Evolutionary conservation across 75 land plant species (phyloP).

Genomic region (Gnetum montanum): DNA sequence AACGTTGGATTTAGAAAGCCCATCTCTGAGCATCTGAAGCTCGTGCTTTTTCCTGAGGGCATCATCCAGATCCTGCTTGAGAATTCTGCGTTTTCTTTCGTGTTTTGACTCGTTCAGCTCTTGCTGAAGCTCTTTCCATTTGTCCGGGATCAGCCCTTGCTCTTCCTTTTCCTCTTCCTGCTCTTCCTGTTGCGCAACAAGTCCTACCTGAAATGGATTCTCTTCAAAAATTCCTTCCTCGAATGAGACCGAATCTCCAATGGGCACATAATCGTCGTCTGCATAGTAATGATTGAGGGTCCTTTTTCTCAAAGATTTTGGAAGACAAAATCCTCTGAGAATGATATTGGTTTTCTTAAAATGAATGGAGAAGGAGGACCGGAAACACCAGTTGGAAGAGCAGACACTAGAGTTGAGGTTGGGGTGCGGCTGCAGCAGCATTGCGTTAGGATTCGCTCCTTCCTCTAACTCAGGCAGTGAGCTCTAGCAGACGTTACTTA

Average conservation of each 20-base stretch:
- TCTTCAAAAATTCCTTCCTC: slow-evolving; percentile 55
- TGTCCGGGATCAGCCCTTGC: slow-evolving; percentile 44
- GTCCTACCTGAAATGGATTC: background rate
- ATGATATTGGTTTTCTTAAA: too few relatives aligned
- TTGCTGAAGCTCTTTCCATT: slow-evolving; percentile 31
- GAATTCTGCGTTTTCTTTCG: slow-evolving; percentile 39
- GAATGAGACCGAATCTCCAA: slow-evolving; percentile 57
- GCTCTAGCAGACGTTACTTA: too few relatives aligned
- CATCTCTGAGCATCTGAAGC: background rate
- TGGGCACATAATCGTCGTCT: too few relatives aligned
- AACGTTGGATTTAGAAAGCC: background rate
- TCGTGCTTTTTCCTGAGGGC: slow-evolving; percentile 22
- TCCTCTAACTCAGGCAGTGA: too few relatives aligned
- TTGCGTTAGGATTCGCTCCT: too few relatives aligned
- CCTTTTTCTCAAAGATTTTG: too few relatives aligned
- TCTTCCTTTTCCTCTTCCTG: slow-evolving; percentile 3
- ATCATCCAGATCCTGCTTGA: slow-evolving; percentile 23
- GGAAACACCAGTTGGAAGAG: too few relatives aligned
- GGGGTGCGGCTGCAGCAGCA: too few relatives aligned
- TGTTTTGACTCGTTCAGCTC: slow-evolving; percentile 51
- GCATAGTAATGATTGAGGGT: too few relatives aligned
- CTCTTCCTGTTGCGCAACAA: background rate
- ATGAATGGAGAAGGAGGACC: too few relatives aligned
- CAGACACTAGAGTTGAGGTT: too few relatives aligned
- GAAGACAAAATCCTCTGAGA: too few relatives aligned